Percentiles rank a stretch among this genome's conserved stretches.
These are phyloP conservation scores for Ophiostoma ulmi DNA, from an alignment of 2,329 filamentous ascomycete species.

Conservation along the genomic window DNA sequence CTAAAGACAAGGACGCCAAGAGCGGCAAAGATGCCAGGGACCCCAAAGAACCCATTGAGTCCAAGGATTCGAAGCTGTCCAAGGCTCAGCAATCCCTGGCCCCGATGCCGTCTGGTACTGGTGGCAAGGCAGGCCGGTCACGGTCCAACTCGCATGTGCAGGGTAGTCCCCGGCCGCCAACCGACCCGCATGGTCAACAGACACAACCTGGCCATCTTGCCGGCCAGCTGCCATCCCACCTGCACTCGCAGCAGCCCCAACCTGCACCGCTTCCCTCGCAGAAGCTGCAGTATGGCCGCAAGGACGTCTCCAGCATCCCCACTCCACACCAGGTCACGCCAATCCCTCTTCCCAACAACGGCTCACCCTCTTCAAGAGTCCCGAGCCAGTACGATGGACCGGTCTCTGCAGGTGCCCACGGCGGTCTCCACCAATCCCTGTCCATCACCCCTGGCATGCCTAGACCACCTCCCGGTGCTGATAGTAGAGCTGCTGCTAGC, in stretches of 20 bases:
- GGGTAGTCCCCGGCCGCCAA: slow-evolving; percentile 24
- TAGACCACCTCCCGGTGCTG: neutral
- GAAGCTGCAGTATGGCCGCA: slow-evolving; percentile 13
- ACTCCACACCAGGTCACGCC: slow-evolving; percentile 4
- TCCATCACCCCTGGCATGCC: neutral
- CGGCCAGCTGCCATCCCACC: neutral
- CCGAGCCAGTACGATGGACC: slow-evolving; percentile 1
- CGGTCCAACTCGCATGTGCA: slow-evolving; percentile 50
- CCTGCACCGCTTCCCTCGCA: neutral
- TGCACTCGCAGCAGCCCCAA: neutral
- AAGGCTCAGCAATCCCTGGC: slow-evolving; percentile 30
- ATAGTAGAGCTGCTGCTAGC: neutral
- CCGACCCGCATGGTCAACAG: slow-evolving; percentile 14
- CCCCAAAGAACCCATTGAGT: slow-evolving; percentile 35
- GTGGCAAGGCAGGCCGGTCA: slow-evolving; percentile 45
- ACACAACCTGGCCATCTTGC: slow-evolving; percentile 14
- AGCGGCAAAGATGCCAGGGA: slow-evolving; percentile 33
- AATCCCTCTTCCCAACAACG: neutral
- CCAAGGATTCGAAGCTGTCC: slow-evolving; percentile 18
- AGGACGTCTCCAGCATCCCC: neutral
- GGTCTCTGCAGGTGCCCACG: neutral
- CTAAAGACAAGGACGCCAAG: slow-evolving; percentile 26
- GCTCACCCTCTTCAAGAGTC: neutral
- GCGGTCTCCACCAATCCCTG: neutral
- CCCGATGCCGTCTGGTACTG: slow-evolving; percentile 38